Evolutionary conservation across 352 stramenopile species (phyloP).

Genomic region (Globisporangium cystogenes): DNA sequence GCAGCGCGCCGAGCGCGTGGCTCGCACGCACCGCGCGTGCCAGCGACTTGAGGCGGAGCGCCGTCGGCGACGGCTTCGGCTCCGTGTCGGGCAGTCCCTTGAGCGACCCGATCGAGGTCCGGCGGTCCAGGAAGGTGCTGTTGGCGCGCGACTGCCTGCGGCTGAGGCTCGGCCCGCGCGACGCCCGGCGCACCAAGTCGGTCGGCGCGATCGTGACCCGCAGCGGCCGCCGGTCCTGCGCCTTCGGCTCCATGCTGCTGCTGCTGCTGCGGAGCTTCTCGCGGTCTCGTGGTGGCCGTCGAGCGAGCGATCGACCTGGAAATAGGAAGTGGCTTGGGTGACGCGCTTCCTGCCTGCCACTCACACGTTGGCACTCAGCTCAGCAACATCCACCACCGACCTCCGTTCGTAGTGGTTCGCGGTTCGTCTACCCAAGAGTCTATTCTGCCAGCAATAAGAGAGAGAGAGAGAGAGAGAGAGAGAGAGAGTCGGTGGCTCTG

Average conservation of each 20-base stretch:
- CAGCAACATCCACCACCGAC: too few species aligned
- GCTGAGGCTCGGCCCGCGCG: conserved; percentile 4
- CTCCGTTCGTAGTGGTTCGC: too few species aligned
- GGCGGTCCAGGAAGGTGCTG: conserved; percentile 7
- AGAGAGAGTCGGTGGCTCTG: too few species aligned
- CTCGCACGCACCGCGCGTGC: conserved; percentile 47
- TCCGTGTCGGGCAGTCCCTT: conserved; percentile 14
- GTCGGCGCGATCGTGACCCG: conserved; percentile 12
- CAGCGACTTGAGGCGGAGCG: conserved; percentile 32
- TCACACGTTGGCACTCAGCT: too few species aligned
- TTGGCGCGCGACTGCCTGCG: conserved; percentile 10
- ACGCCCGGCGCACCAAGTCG: neutral
- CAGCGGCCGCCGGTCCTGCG: conserved; percentile 6
- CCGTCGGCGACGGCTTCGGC: conserved; percentile 31
- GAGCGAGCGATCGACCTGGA: too few species aligned
- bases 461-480: too few species aligned
- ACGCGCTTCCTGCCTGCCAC: too few species aligned
- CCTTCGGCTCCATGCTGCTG: conserved; percentile 6
- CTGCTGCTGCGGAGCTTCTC: neutral
- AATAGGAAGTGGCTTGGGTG: too few species aligned
- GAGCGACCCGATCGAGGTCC: conserved; percentile 9
- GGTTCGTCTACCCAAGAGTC: too few species aligned
- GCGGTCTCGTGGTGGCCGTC: too few species aligned
- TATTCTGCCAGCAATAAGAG: too few species aligned
- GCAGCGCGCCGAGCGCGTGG: conserved; percentile 36